These are phyloP conservation scores for Xylaria flabelliformis DNA, from an alignment of 495 filamentous ascomycete species.

Conservation along the genomic window DNA sequence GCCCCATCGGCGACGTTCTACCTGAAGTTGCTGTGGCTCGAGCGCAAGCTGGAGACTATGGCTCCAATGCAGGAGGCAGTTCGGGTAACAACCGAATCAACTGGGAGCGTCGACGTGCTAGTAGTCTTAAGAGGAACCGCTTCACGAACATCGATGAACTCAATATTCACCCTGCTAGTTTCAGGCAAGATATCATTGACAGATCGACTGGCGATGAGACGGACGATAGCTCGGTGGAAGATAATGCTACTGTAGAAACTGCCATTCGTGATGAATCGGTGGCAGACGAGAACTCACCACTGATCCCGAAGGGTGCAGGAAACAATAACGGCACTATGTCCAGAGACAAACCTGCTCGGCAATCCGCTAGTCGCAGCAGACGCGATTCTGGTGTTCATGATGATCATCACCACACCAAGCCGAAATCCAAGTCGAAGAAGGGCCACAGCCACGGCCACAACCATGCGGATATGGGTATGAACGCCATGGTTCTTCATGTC, in stretches of 20 bases:
- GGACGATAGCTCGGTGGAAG: conserved; percentile 57
- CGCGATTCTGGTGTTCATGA: conserved; percentile 58
- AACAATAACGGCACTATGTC: conserved; percentile 31
- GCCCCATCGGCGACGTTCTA: conserved; percentile 49
- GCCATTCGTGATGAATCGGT: conserved; percentile 57
- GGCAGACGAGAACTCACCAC: conserved; percentile 53
- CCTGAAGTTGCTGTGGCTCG: conserved; percentile 51
- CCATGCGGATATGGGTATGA: conserved; percentile 95
- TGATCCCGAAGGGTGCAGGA: conserved; percentile 40
- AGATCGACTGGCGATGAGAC: conserved; percentile 55
- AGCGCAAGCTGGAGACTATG: conserved; percentile 37
- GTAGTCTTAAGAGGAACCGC: conserved; percentile 56
- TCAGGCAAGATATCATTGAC: conserved; percentile 88
- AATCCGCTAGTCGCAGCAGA: conserved; percentile 37
- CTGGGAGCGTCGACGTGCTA: conserved; percentile 57
- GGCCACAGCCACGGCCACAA: conserved; percentile 74
- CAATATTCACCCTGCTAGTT: conserved; percentile 84
- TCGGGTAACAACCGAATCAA: conserved; percentile 42
- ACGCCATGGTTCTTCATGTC: conserved; percentile 94
- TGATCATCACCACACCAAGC: conserved; percentile 81
- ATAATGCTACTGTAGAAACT: conserved; percentile 60
- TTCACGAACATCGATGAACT: conserved; percentile 72
- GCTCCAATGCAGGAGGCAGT: conserved; percentile 29
- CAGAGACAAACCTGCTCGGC: conserved; percentile 32
- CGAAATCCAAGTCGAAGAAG: conserved; percentile 61